A percentile compares a stretch with the other conserved stretches of the same genome.
phyloP scores from a whole-genome alignment of 805 yeast genomes.

The Wickerhamomyces canadensis region DNA sequence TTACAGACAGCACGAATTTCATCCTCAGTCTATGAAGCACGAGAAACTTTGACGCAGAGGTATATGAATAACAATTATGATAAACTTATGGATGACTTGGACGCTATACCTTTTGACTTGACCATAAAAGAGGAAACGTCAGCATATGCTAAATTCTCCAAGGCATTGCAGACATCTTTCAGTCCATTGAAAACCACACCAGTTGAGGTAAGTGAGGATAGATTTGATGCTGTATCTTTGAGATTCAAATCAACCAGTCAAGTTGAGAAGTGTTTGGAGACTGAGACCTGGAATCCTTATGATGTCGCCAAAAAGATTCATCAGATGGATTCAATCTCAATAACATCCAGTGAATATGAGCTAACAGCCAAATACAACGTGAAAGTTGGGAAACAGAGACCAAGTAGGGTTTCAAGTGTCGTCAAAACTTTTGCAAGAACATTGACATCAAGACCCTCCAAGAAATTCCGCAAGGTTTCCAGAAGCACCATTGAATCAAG shows the following conservation, averaged over 20 bases:
- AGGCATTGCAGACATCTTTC: not conserved
- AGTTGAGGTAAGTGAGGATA: not conserved
- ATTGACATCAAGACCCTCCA: not conserved
- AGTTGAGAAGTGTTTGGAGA: slow-evolving; percentile 2
- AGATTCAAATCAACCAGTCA: slow-evolving; percentile 5
- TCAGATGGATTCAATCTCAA: slow-evolving; percentile 7
- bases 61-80: slow-evolving; percentile 19
- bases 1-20: not conserved
- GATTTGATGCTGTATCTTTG: not conserved
- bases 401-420: slow-evolving; percentile 3
- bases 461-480: too few relatives aligned
- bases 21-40: slow-evolving; percentile 8
- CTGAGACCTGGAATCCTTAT: slow-evolving; percentile 18
- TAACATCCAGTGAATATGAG: slow-evolving; percentile 7
- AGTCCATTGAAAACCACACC: not conserved
- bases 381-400: slow-evolving; percentile 1
- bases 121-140: slow-evolving; percentile 7
- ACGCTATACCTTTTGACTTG: slow-evolving; percentile 21
- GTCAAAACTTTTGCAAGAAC: slow-evolving; percentile 3
- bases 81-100: slow-evolving; percentile 18
- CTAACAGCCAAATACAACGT: slow-evolving; percentile 3
- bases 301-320: slow-evolving; percentile 11
- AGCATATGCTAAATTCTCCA: not conserved
- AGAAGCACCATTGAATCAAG: too few relatives aligned
- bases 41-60: slow-evolving; percentile 23